These are phyloP conservation scores for Telfairia occidentalis DNA, from an alignment of 331 rosid species.

Conservation along the genomic window DNA sequence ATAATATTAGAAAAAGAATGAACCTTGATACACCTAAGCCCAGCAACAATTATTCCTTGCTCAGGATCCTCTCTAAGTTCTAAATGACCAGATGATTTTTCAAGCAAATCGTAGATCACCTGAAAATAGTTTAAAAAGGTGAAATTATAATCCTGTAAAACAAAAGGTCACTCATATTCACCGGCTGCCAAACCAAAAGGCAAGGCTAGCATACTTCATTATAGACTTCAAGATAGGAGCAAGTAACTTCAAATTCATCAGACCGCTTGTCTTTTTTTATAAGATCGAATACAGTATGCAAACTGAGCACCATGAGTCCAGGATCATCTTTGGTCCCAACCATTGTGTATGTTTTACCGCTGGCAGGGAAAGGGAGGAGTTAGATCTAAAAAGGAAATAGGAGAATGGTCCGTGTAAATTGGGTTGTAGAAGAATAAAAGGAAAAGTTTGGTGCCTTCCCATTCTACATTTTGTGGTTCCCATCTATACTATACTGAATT, in stretches of 20 bases:
- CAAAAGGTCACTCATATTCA: background rate
- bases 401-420: background rate
- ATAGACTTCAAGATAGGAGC: constrained; percentile 63
- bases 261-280: constrained; percentile 34
- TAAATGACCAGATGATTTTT: constrained; percentile 52
- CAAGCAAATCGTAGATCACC: constrained; percentile 61
- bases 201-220: constrained; percentile 32
- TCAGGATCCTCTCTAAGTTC: constrained; percentile 63
- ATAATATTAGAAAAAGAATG: background rate
- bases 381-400: background rate
- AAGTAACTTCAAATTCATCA: constrained; percentile 48
- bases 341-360: constrained; percentile 62
- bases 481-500: background rate
- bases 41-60: constrained; percentile 49
- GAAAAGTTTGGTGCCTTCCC: background rate
- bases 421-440: background rate
- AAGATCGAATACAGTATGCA: constrained; percentile 42
- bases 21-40: constrained; percentile 51
- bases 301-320: constrained; percentile 61
- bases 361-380: constrained; percentile 5
- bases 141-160: background rate
- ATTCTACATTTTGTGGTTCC: background rate
- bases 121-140: constrained; percentile 13
- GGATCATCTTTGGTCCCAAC: constrained; percentile 55
- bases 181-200: background rate